Evolutionary conservation across 306 rosid species (phyloP), one percentile per base, ranked within the genome.

Genomic region (Sesbania bispinosa): DNA sequence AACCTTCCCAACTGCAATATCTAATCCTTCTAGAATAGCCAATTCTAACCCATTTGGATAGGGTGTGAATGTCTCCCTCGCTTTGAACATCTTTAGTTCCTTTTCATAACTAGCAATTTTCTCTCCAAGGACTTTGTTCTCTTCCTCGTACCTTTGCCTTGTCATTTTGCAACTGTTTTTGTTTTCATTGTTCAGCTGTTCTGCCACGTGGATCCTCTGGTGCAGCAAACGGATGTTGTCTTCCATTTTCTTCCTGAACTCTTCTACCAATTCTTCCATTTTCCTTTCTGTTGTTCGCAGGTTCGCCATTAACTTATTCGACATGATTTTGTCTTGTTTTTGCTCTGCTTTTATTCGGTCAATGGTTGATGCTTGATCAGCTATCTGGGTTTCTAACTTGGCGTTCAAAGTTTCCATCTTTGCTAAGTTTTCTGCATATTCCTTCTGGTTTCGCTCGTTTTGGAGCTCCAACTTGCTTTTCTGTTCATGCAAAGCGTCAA

Each of bases 141-240:
- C 90, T 66, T 84, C 59, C 69, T 87, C 82, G 14, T 82, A 83
- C 62, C 67, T 84, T 3, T 33, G 42, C 46, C 73, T 79, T 27
- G 64, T 61, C 23, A 52, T 10, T 61, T 69, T 84, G 82, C 74
- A 84, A 63, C 78, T 80, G 15, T 81, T 83, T 66, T 82, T 88
- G 78, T 74, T 87, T 23, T 93, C 92, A 4, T 46, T 77, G 55
- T 88, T 89, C 19, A 90, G 57, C 26, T 87, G 92, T 70, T 93
- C 98, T 6, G 96, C 85, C 0, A 88, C 88, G 39, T 77, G 84
- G 78, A 93, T 71, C 48, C 96, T 85, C 26, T 75, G 90, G 48
- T 75, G 79, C 55, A 93, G 36, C 32, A 93, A 13, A 10, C 88
- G 82, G 14, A 88, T 76, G 13, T 79, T 81, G 33, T 87, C 92